A percentile compares a stretch with the other conserved stretches of the same genome.
phyloP scores from a whole-genome alignment of 139 green algal species.

The Chlamydomonas asymmetrica region DNA sequence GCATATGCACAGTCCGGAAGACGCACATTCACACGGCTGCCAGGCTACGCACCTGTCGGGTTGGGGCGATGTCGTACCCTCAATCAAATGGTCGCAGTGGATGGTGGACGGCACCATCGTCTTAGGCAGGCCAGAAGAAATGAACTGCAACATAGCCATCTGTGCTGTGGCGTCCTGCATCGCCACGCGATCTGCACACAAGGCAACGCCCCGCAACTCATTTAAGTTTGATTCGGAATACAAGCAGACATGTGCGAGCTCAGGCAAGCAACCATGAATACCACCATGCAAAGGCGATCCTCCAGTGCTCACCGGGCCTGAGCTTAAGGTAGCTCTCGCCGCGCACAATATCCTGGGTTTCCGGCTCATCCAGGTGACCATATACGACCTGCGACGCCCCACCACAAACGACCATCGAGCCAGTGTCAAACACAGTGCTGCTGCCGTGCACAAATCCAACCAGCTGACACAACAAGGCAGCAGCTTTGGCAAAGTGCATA shows the following conservation, averaged over 20 bases:
- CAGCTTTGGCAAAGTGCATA: too few relatives aligned
- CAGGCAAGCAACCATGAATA: too few relatives aligned
- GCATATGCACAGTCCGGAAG: too few relatives aligned
- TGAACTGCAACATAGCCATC: slow-evolving; percentile 98
- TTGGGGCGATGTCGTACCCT: slow-evolving; percentile 90
- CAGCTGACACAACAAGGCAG: not conserved
- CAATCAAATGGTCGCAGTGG: slow-evolving; percentile 96
- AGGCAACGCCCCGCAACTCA: not conserved
- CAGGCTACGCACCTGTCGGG: slow-evolving; percentile 62
- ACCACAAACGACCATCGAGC: too few relatives aligned
- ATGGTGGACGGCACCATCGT: slow-evolving; percentile 92
- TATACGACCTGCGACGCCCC: slow-evolving; percentile 89
- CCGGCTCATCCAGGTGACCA: slow-evolving; percentile 91
- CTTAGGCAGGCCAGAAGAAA: slow-evolving; percentile 89
- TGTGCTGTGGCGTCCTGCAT: slow-evolving; percentile 97
- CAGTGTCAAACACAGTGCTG: too few relatives aligned
- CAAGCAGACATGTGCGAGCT: not conserved
- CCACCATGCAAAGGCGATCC: too few relatives aligned
- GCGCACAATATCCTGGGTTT: slow-evolving; percentile 79
- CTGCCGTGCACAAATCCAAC: not conserved
- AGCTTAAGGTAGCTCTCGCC: slow-evolving; percentile 88
- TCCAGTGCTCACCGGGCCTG: slow-evolving; percentile 70
- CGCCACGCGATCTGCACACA: slow-evolving; percentile 82
- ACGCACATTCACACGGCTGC: too few relatives aligned
- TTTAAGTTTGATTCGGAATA: not conserved